Evolutionary conservation across 148 eudicot species (phyloP).

Genomic region (Rhododendron vialii): DNA sequence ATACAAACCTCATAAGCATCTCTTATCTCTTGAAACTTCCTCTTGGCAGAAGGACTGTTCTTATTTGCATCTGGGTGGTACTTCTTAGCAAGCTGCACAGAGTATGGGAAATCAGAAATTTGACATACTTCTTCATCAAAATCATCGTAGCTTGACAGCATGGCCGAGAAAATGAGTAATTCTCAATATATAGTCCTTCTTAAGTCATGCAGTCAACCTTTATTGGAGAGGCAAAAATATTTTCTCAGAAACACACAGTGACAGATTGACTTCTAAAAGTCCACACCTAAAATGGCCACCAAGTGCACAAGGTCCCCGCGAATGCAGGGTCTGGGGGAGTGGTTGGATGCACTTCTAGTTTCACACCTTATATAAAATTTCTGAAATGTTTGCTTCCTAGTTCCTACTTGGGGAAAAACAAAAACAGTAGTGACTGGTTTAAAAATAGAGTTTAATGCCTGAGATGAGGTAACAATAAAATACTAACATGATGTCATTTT

Average conservation of each 20-base stretch:
- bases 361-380: background rate
- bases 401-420: background rate
- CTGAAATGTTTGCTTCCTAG: no score
- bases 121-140: background rate
- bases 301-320: background rate
- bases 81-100: slow-evolving; percentile 85
- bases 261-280: background rate
- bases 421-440: background rate
- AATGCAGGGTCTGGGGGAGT: background rate
- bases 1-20: slow-evolving; percentile 92
- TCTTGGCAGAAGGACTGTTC: slow-evolving; percentile 74
- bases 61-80: slow-evolving; percentile 91
- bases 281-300: background rate
- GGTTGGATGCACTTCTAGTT: background rate
- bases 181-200: background rate
- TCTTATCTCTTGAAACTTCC: slow-evolving; percentile 93
- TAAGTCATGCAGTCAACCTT: background rate
- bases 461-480: background rate
- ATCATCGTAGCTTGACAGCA: background rate
- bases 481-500: background rate
- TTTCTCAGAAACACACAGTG: background rate
- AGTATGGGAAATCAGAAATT: background rate
- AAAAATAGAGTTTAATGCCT: background rate
- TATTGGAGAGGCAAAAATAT: background rate
- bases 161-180: background rate